phyloP scores from a whole-genome alignment of 805 yeast genomes.

The Candida pseudofarinosa region DNA sequence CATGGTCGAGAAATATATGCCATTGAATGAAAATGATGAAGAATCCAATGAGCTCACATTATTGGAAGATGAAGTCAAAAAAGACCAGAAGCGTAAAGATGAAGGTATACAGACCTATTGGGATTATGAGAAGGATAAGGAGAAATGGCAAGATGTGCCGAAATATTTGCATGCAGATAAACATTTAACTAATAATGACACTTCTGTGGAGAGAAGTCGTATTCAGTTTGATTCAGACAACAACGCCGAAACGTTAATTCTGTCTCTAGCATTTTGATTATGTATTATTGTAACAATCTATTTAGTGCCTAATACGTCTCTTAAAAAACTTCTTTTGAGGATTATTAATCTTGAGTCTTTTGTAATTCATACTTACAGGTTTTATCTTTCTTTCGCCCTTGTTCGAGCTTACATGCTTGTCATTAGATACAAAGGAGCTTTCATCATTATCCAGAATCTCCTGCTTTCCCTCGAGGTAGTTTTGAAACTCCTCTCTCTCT shows the following conservation, averaged over 20 bases:
- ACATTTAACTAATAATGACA: neutral
- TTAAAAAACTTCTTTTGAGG: conserved; percentile 39
- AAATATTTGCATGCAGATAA: neutral
- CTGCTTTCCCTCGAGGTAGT: conserved; percentile 19
- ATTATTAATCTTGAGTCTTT: conserved; percentile 49
- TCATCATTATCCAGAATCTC: conserved; percentile 11
- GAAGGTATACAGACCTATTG: conserved; percentile 39
- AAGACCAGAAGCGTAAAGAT: conserved; percentile 24
- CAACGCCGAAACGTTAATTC: neutral
- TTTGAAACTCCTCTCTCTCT: conserved; percentile 15
- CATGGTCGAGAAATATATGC: conserved; percentile 47
- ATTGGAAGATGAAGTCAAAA: conserved; percentile 12
- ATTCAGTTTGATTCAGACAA: neutral
- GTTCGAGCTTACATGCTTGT: conserved; percentile 1
- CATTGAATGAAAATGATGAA: conserved; percentile 20
- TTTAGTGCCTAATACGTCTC: conserved; percentile 29
- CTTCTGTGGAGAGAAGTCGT: neutral
- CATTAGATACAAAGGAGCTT: conserved; percentile 7
- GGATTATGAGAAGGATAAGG: conserved; percentile 55
- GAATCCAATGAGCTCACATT: conserved; percentile 38
- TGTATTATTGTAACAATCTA: conserved; percentile 11
- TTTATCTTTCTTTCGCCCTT: conserved; percentile 16
- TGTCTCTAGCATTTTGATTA: neutral
- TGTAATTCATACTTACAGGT: conserved; percentile 47
- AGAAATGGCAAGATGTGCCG: conserved; percentile 45